Evolutionary conservation across 495 filamentous ascomycete species (phyloP).

Genomic region (Penicillium alfredii): DNA sequence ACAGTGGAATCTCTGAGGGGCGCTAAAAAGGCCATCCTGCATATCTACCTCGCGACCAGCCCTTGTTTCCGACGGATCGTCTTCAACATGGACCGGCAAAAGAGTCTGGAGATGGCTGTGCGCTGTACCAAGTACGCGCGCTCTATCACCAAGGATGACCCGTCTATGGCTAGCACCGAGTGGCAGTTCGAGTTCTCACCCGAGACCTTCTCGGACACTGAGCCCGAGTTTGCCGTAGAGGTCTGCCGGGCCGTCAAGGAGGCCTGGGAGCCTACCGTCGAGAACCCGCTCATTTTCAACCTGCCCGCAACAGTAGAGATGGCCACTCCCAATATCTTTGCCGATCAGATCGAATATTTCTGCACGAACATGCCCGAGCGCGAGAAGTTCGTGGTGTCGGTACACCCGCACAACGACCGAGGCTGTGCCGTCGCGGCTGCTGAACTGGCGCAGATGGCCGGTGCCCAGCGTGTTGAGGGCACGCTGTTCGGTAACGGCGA

Average conservation of each 20-base stretch:
- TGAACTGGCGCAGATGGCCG: slow-evolving; percentile 95
- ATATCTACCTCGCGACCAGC: slow-evolving; percentile 94
- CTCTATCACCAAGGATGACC: slow-evolving; percentile 93
- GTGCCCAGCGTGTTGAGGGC: slow-evolving; percentile 89
- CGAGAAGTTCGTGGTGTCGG: slow-evolving; percentile 73
- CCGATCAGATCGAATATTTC: slow-evolving; percentile 96
- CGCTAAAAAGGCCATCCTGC: slow-evolving; percentile 90
- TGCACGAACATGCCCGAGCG: slow-evolving; percentile 73
- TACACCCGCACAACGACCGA: slow-evolving; percentile 93
- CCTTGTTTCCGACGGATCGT: slow-evolving; percentile 87
- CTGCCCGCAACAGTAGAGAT: slow-evolving; percentile 95
- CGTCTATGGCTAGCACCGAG: slow-evolving; percentile 61
- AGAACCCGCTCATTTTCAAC: slow-evolving; percentile 94
- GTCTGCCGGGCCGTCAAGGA: slow-evolving; percentile 93
- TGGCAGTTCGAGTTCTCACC: slow-evolving; percentile 97
- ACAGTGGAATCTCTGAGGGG: slow-evolving; percentile 89
- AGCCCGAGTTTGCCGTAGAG: slow-evolving; percentile 73
- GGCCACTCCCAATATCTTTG: slow-evolving; percentile 92
- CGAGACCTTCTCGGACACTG: slow-evolving; percentile 91
- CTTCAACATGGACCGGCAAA: slow-evolving; percentile 77
- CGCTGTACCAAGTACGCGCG: slow-evolving; percentile 80
- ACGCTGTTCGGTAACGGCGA: slow-evolving; percentile 96
- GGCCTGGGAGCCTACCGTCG: slow-evolving; percentile 80
- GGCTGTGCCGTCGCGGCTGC: slow-evolving; percentile 85
- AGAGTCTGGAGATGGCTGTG: slow-evolving; percentile 78